phyloP scores from a whole-genome alignment of 768 basidiomycete species.

The Hemileccinum impolitum region DNA sequence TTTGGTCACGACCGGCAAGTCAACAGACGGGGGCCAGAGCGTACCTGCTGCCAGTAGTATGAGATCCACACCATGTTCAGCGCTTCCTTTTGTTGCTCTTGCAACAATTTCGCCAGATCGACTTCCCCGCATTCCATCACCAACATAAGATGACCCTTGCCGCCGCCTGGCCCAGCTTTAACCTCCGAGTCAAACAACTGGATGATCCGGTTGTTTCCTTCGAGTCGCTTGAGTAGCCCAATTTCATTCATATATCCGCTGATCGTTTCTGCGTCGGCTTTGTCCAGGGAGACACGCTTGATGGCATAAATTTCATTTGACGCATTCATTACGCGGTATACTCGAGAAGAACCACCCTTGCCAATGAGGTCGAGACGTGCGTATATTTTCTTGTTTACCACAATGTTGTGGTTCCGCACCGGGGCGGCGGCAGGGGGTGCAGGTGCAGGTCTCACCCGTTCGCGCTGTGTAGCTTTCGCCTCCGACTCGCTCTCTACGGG shows the following conservation, averaged over 20 bases:
- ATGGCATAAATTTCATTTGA: slow-evolving; percentile 82
- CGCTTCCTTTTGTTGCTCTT: slow-evolving; percentile 79
- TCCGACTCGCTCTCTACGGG: slow-evolving; percentile 36
- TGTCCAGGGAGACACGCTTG: slow-evolving; percentile 89
- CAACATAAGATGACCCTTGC: slow-evolving; percentile 73
- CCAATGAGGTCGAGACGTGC: slow-evolving; percentile 87
- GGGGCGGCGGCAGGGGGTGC: slow-evolving; percentile 30
- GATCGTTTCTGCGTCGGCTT: slow-evolving; percentile 85
- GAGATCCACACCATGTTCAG: slow-evolving; percentile 93
- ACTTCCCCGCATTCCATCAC: slow-evolving; percentile 98
- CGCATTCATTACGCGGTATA: slow-evolving; percentile 83
- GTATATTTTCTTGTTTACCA: slow-evolving; percentile 72
- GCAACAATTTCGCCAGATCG: slow-evolving; percentile 80
- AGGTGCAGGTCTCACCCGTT: slow-evolving; percentile 32
- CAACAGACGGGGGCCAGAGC: slow-evolving; percentile 13
- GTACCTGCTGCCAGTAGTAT: slow-evolving; percentile 95
- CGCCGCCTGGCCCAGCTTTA: slow-evolving; percentile 57
- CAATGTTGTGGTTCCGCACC: slow-evolving; percentile 39
- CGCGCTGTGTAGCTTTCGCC: slow-evolving; percentile 24
- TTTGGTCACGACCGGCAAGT: background rate
- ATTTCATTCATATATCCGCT: slow-evolving; percentile 97
- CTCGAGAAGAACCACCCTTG: slow-evolving; percentile 92
- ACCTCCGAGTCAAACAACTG: slow-evolving; percentile 89
- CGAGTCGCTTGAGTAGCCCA: slow-evolving; percentile 85
- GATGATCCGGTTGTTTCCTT: slow-evolving; percentile 91